Evolutionary conservation across 805 yeast genomes (phyloP).

Genomic region (Millerozyma acaciae): DNA sequence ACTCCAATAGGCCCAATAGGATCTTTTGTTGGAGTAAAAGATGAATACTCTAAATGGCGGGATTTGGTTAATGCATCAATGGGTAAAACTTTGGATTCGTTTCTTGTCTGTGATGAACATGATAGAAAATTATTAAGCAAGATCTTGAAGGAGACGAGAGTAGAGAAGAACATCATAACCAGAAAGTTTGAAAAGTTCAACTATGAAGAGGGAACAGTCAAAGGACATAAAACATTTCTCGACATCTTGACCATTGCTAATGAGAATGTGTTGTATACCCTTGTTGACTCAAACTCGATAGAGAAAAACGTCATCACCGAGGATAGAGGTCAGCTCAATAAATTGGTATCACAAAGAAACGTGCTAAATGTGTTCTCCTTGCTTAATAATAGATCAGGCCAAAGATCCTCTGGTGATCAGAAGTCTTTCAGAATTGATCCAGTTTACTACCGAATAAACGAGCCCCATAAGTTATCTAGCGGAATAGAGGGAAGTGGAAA

Average conservation of each 20-base stretch:
- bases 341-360: constrained; percentile 27
- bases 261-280: constrained; percentile 51
- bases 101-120: constrained; percentile 59
- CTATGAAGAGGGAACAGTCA: constrained; percentile 44
- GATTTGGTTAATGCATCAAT: constrained; percentile 56
- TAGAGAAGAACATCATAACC: constrained; percentile 42
- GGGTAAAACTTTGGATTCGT: constrained; percentile 50
- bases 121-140: constrained; percentile 47
- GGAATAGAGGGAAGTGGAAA: constrained; percentile 11
- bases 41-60: constrained; percentile 53
- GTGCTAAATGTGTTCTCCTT: constrained; percentile 42
- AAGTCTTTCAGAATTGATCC: constrained; percentile 55
- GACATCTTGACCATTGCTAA: constrained; percentile 59
- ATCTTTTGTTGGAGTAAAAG: constrained; percentile 49
- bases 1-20: constrained; percentile 85
- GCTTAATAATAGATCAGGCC: constrained; percentile 44
- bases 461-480: constrained; percentile 26
- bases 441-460: constrained; percentile 35
- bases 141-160: constrained; percentile 20
- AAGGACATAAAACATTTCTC: constrained; percentile 40
- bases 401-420: constrained; percentile 34
- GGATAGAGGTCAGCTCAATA: constrained; percentile 49
- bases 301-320: constrained; percentile 57
- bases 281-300: constrained; percentile 60
- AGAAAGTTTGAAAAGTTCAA: constrained; percentile 58